Evolutionary conservation across 768 basidiomycete species (phyloP), one percentile per base, ranked within the genome.

Genomic region (Termitomyces sp.): DNA sequence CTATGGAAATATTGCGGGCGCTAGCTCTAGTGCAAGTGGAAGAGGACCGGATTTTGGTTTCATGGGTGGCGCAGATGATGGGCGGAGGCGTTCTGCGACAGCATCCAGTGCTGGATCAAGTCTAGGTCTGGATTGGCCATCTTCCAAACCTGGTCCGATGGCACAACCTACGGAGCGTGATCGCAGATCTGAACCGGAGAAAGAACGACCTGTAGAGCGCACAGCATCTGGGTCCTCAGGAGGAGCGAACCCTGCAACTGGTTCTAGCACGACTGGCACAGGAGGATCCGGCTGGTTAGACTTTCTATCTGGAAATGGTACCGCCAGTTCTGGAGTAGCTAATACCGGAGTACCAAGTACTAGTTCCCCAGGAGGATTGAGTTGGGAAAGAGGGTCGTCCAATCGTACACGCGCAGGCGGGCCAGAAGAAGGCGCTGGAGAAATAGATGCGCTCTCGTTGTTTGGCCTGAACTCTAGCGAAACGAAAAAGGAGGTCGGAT

Each of bases 251-350:
- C 10, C 49, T 36, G 42, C 14, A 20, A 10, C 57, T 13, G 46
- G 20, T 24, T 47, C 51, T n/a, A 29, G 50, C 10, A 26, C 49
- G 16, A 36, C 34, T n/a, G 14, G 51, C 42, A 14, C 37, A 4
- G 49, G 49, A 50, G 59, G 59, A 18, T 5, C 59, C 2, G 59
- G 39, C 9, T 60, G 59, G 59, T 26, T 60, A 37, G 50, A 60
- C 20, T 60, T 56, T 52, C 16, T 60, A 24, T 60, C 59, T 12
- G 59, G 59, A 29, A 60, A 41, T 6, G 32, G 36, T 3, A 31
- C 9, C 5, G 13, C 29, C 10, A 34, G 6, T 20, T 41, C 51
- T 29, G 50, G 50, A 39, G 49, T 50, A 7, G 10, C 41, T 26
- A 20, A 24, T 24, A 14, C 46, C 1, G 57, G 53, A 32, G 16